Conservation (phyloP, 345 rosid genomes). For the Excoecaria cochinchinensis region DNA sequence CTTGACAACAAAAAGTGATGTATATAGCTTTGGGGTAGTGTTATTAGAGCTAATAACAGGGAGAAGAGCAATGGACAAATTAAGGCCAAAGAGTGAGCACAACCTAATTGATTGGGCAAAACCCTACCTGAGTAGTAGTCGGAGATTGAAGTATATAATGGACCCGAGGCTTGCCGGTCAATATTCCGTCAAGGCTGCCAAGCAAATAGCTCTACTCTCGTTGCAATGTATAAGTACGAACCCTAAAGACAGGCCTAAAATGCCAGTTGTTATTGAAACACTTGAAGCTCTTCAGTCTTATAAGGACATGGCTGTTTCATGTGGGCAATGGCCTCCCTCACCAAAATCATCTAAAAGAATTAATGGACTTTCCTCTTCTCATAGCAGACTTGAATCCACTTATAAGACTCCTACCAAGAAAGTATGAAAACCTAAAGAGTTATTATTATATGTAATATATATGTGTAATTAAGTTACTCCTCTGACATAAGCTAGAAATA, state of each 20-base stretch:
- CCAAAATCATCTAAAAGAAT: conserved; percentile 31
- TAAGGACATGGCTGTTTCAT: conserved; percentile 76
- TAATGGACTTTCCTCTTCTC: conserved; percentile 35
- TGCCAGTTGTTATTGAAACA: conserved; percentile 60
- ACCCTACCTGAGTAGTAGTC: conserved; percentile 69
- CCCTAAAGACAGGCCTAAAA: conserved; percentile 88
- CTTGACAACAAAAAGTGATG: conserved; percentile 82
- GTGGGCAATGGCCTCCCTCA: conserved; percentile 65
- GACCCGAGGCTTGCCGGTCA: conserved; percentile 81
- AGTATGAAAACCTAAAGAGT: background rate
- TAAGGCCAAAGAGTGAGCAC: conserved; percentile 65
- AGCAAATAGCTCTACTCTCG: conserved; percentile 61
- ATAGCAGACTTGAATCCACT: conserved; percentile 29
- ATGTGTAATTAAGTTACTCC: too few species aligned
- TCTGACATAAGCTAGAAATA: too few species aligned
- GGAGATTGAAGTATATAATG: conserved; percentile 62
- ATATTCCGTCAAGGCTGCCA: conserved; percentile 87
- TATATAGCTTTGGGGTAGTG: conserved; percentile 89
- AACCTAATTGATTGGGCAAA: conserved; percentile 79
- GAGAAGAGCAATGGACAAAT: conserved; percentile 74
- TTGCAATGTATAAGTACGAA: conserved; percentile 67
- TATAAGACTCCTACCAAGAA: conserved; percentile 34
- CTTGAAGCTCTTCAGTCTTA: conserved; percentile 57
- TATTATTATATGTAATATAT: too few species aligned
- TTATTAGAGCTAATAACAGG: conserved; percentile 82